Evolutionary conservation across 495 filamentous ascomycete genomes (phyloP), one percentile per base, ranked within the genome.

Genomic region (Talaromyces liani): DNA sequence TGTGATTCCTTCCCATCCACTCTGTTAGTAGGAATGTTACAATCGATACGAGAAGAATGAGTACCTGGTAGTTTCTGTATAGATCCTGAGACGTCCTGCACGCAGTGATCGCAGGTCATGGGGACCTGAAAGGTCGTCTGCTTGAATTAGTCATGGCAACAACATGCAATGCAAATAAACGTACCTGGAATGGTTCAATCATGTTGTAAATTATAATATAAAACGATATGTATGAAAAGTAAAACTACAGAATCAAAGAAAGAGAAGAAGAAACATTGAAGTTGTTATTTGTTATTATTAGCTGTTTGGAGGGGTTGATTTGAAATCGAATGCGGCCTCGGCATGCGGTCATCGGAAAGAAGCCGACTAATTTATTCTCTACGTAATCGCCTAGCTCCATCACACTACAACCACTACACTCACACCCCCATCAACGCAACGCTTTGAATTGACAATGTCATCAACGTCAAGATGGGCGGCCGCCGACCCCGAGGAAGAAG

Each of bases 71-170:
- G 73, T 69, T 88, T 87, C 67, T 85, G 77, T 34, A 98, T 75
- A 25, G 91, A 87, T 61, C 75, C 79, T 34, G 92, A 92, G 65
- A 98, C 83, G 66, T 92, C 88, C 66, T 91, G 88, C 68, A 94
- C 85, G 75, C 94, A 98, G 68, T 79, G 73, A 49, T 95, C 88
- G 75, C 94, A 98, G 74, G 85, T 89, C 83, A 98, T 88, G 25
- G 91, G 93, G 73, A 98, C 94, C 64, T 93, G 91, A 71, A 98
- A 97, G 64, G 92, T 88, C 47, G 92, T 96, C 90, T 97, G 51
- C 16, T 45, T 47, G 45, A 6, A 12, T 56, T 64, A 59, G 33
- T 60, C 22, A 33, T 45, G 27, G 49, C 22, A 33, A 54, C 25
- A 18, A n/a, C 6, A n/a, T 10, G 51, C 54, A 61, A 41, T 41